Conservation (phyloP, 345 rosid genomes). For the Geranium brycei region DNA sequence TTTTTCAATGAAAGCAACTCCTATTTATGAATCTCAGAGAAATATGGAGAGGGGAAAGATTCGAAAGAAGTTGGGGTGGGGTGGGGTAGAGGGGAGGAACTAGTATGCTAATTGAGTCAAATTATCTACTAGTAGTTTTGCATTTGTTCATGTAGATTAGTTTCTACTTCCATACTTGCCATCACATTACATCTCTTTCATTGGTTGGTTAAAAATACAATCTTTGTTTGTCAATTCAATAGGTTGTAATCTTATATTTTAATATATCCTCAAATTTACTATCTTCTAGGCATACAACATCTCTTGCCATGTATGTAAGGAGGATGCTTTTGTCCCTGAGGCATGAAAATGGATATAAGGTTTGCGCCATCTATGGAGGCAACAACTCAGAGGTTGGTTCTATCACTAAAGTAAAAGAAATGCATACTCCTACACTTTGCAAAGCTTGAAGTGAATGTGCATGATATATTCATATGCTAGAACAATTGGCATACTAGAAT, state of each 20-base stretch:
- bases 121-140: too few relatives aligned
- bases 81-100: too few relatives aligned
- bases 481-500: not conserved
- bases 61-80: too few relatives aligned
- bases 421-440: not conserved
- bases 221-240: not conserved
- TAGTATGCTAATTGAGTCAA: too few relatives aligned
- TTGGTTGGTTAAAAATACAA: not conserved
- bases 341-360: slow-evolving; percentile 52
- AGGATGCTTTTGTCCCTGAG: slow-evolving; percentile 45
- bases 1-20: too few relatives aligned
- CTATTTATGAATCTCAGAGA: too few relatives aligned
- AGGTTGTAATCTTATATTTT: not conserved
- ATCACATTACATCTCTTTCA: not conserved
- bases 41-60: too few relatives aligned
- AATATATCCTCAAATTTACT: not conserved
- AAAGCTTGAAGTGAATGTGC: not conserved
- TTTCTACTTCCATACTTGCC: not conserved
- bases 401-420: slow-evolving; percentile 1
- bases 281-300: slow-evolving; percentile 50
- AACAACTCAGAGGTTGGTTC: slow-evolving; percentile 36
- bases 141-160: not conserved
- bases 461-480: not conserved
- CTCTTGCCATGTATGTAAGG: slow-evolving; percentile 55
- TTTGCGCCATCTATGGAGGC: slow-evolving; percentile 56